Base-by-base conservation (phyloP, 2,329 filamentous ascomycete species). In the Colletotrichum paranaense region DNA sequence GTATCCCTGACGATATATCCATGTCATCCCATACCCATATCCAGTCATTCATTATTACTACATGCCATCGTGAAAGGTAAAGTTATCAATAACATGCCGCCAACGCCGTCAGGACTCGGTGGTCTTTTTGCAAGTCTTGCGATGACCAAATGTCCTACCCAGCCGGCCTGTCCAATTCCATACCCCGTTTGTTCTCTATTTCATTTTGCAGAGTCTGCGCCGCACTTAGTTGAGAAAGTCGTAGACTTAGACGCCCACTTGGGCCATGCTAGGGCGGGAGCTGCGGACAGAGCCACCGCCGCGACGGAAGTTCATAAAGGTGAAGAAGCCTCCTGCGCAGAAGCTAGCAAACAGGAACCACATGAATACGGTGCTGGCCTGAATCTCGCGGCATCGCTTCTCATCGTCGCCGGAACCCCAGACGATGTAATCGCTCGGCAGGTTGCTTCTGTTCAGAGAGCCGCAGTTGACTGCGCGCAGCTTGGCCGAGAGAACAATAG, bases 301-400 rank as follows among this genome's bases (percentile, higher is more conserved):
- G 53, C 90, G 87, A 58, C 88, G 86, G 77, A 88, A 86, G 71
- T 88, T 86, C 73, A 85, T 83, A 78, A 91, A 81, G 68, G 88
- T 83, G 75, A 93, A 87, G 79, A 90, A 84, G 57, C 91, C 80
- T 53, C 88, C 87, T 4, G 85, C 90, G 32, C 86, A 83, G 78
- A 92, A 93, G 30, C 88, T 86, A 52, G 85, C 87, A 81, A 92
- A 94, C 62, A 94, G 88, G 84, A 95, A 95, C 92, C 92, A 96
- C 83, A 94, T 88, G 84, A 96, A 96, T 49, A 90, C 92, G 42
- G 89, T 90, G 75, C 89, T 89, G 49, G 93, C 93, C 84, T 95
- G 93, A 19, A 94, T 89, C 83, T 94, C 91, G 75, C 90, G 91
- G 84, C 94, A 95, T 76, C 92, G 89, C 85, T 92, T 91, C 80